Percentiles rank a stretch among this genome's conserved stretches.
Evolutionary conservation across 495 filamentous ascomycete species (phyloP).

Genomic region (Acidomyces sp.): DNA sequence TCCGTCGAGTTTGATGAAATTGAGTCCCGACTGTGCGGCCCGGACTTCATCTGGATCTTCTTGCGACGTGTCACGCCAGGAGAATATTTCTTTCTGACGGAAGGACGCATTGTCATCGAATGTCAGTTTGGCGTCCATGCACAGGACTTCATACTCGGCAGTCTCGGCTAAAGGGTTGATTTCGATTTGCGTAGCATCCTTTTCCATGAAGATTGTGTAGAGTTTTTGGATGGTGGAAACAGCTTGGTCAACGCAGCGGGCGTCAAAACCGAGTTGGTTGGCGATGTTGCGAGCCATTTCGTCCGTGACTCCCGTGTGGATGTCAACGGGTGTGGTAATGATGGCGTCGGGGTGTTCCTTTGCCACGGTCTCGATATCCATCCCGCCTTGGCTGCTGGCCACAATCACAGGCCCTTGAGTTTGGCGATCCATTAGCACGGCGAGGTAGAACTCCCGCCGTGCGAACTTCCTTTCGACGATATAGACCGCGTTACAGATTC

Average conservation of each 20-base stretch:
- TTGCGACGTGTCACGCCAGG: constrained; percentile 83
- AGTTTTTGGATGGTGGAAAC: constrained; percentile 95
- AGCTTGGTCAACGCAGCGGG: constrained; percentile 89
- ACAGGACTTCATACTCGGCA: constrained; percentile 89
- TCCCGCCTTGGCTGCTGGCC: constrained; percentile 92
- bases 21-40: constrained; percentile 81
- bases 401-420: constrained; percentile 91
- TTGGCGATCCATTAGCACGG: constrained; percentile 90
- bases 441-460: constrained; percentile 96
- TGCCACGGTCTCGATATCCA: constrained; percentile 96
- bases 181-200: constrained; percentile 96
- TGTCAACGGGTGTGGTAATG: constrained; percentile 81
- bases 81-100: constrained; percentile 91
- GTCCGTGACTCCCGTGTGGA: constrained; percentile 89
- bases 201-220: constrained; percentile 96
- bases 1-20: constrained; percentile 99
- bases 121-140: constrained; percentile 96
- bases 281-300: constrained; percentile 85
- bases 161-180: constrained; percentile 98
- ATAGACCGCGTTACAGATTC: constrained; percentile 89
- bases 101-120: constrained; percentile 99
- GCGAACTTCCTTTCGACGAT: constrained; percentile 99
- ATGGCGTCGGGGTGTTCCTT: constrained; percentile 96
- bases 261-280: constrained; percentile 85
- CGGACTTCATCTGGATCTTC: constrained; percentile 96